phyloP scores from a whole-genome alignment of 257 asterid species.

The Salvia miltiorrhiza region DNA sequence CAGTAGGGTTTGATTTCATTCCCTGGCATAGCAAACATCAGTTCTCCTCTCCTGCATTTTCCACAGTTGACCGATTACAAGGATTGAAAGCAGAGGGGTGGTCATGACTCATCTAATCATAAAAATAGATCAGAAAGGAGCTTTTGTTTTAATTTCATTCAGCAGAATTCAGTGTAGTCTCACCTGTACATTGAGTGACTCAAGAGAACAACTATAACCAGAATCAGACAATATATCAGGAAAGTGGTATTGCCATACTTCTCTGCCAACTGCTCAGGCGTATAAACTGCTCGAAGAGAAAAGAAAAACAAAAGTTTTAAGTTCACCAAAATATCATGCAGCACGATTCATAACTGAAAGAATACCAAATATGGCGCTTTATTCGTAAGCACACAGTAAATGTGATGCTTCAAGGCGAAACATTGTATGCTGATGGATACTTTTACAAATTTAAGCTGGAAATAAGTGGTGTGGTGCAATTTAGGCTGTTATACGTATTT shows the following conservation, averaged over 20 bases:
- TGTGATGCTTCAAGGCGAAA: neutral
- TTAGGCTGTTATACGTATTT: constrained; percentile 4
- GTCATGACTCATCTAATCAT: constrained; percentile 15
- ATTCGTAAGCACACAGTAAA: constrained; percentile 8
- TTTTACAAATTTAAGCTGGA: constrained; percentile 8
- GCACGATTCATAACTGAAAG: constrained; percentile 5
- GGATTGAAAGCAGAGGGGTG: neutral
- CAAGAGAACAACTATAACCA: constrained; percentile 60
- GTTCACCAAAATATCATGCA: constrained; percentile 12
- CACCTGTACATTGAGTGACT: constrained; percentile 62
- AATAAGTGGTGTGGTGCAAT: neutral
- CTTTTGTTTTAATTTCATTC: constrained; percentile 10
- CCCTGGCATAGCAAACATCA: constrained; percentile 56
- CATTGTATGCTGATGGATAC: neutral
- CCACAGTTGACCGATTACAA: constrained; percentile 18
- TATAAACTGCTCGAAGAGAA: constrained; percentile 55
- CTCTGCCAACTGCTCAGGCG: constrained; percentile 92
- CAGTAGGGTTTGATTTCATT: constrained; percentile 66
- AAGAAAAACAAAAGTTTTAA: constrained; percentile 4
- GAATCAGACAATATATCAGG: constrained; percentile 76
- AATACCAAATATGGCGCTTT: constrained; percentile 3
- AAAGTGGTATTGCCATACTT: constrained; percentile 78
- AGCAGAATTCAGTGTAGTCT: constrained; percentile 15
- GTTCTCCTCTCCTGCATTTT: constrained; percentile 75
- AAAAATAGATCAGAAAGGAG: constrained; percentile 1